Base-by-base conservation (phyloP, 1,284 basidiomycete genomes). In the Gomphus bonarii region DNA sequence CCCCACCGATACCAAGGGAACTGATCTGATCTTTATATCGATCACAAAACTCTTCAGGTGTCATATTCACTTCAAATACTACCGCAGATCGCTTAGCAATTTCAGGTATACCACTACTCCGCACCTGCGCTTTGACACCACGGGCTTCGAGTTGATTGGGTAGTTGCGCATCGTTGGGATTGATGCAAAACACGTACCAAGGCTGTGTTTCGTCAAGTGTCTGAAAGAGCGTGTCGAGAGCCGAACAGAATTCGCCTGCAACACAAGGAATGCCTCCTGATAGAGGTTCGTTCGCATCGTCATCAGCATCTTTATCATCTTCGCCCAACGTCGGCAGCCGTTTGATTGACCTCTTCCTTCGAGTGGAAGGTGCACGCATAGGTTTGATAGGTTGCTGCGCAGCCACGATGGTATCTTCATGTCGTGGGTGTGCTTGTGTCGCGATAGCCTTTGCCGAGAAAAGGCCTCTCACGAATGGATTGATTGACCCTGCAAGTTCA, bases 91-190 rank as follows among this genome's bases (percentile, higher is more conserved):
- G 73, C 64, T 80, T 81, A 4, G 87, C 81, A 63, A 98, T 81
- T 70, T 94, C 89, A 2, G 85, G 75, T 60, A 98, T 65, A 0
- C 92, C 91, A 36, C 88, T 69, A 56, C 88, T 88, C 59, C 89
- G 80, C 55, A 97, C 85, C 72, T 98, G 95, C 0, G 90, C 88
- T 69, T 95, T 97, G 59, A 98, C 85, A 31, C 87, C 85, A 36
- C 92, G 79, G 2, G 91, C 90, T 72, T 99, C 95, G 57, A 97
- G 74, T 69, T 98, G 94, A 67, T 93, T 92, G 31, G 94, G 91
- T 18, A 97, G 73, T 68, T 97, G 93, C 18, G 90, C 88, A 72
- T 97, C 94, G 67, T 98, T 98, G 10, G 94, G 93, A 64, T 91
- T 93, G 62, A 98, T 70, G 66, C 92, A 97, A 70, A 97, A 89